These are phyloP conservation scores for Alliaria petiolata DNA, from an alignment of 345 rosid genomes.

Conservation along the genomic window DNA sequence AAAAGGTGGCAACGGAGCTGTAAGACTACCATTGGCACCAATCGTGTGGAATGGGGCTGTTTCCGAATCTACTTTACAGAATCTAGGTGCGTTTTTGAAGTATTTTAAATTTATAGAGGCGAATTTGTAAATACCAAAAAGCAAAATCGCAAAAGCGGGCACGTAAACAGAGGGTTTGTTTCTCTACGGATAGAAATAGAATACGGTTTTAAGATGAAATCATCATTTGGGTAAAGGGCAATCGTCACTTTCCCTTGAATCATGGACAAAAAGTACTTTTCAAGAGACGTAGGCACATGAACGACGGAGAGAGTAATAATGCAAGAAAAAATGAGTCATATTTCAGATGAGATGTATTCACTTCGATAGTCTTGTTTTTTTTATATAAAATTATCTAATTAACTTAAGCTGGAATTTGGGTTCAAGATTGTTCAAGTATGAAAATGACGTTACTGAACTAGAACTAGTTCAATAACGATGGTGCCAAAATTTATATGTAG, in stretches of 20 bases:
- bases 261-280: background rate
- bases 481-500: no score
- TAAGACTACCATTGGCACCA: slow-evolving; percentile 5
- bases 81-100: background rate
- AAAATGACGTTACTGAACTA: no score
- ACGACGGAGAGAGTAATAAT: no score
- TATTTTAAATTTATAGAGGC: background rate
- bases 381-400: no score
- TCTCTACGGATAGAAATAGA: background rate
- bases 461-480: no score
- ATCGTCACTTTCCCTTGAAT: slow-evolving; percentile 5
- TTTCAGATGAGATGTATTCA: no score
- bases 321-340: no score
- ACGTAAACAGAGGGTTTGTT: slow-evolving; percentile 29
- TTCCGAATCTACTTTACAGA: background rate
- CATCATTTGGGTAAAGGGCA: background rate
- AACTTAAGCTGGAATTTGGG: no score
- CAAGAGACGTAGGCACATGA: background rate
- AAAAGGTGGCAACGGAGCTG: slow-evolving; percentile 23
- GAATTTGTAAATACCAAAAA: background rate
- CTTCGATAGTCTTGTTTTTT: no score
- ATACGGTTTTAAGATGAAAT: background rate
- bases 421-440: no score
- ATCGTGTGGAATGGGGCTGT: background rate
- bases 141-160: background rate